Base-by-base conservation (phyloP, 2,329 filamentous ascomycete genomes). In the Botrytis byssoidea region DNA sequence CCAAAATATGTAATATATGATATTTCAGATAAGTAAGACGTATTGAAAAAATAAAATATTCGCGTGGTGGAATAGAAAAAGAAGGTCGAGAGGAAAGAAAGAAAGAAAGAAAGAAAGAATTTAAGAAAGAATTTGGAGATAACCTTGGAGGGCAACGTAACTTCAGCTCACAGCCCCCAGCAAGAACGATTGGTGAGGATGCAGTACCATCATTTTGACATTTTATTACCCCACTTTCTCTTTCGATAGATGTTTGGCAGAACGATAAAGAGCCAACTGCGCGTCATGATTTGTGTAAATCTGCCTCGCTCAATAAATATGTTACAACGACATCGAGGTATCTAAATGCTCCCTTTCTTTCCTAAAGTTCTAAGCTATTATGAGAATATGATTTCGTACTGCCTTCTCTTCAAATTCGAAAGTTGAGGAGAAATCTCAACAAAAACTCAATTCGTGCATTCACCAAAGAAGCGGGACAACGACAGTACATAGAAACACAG, bases 221-320 rank as follows among this genome's bases (percentile, higher is more conserved):
- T 55, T 20, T 44, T 22, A 44, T 64, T 64, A 64, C 61, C 61
- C 61, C 61, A 44, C 61, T 64, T 64, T 64, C 61, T n/a, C 61
- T 64, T 44, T 64, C 9, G 12, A n/a, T 8, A 18, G 20, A 61
- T 18, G 55, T 59, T 59, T 35, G 57, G 18, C 57, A 59, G 29
- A 35, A 59, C 29, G 18, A 32, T 35, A 57, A 57, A 29, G 51
- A 29, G n/a, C 29, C n/a, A 29, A 29, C 16, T 29, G n/a, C 51
- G 51, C n/a, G 14, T 35, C n/a, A 7, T 25, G 7, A 22, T 61
- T 61, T 40, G 59, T 40, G 20, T 25, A 18, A 25, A 25, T 48
- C 9, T 48, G 46, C 46, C 46, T 48, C 46, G 4, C 20, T 25
- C 46, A 48, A 48, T 48, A 48, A 57, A 29, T 57, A 32, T 7